Conservation (phyloP, 192 early-diverging fungal genomes). For the Entrophospora sp. region DNA sequence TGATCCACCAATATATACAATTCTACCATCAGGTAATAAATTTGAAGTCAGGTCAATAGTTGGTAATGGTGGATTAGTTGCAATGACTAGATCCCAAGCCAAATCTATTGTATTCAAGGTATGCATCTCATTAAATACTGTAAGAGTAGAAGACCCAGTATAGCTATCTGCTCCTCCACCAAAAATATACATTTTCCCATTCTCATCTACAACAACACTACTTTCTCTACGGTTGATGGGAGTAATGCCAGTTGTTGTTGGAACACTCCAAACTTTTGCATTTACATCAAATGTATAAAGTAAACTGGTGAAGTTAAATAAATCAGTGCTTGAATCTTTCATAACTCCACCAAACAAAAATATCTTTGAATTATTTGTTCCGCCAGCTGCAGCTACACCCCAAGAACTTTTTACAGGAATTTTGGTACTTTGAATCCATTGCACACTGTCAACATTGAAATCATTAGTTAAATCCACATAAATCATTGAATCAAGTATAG, state of each 20-base stretch:
- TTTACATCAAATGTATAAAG: too few relatives aligned
- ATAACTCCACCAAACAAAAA: neutral
- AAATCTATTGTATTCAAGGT: neutral
- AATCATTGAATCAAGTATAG: too few relatives aligned
- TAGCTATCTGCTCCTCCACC: neutral
- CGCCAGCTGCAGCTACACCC: neutral
- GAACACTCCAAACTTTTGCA: too few relatives aligned
- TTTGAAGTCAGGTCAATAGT: neutral
- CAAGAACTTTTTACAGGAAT: too few relatives aligned
- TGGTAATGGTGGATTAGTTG: neutral
- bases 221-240: neutral
- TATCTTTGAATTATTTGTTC: neutral
- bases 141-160: too few relatives aligned
- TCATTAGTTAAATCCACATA: too few relatives aligned
- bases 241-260: too few relatives aligned
- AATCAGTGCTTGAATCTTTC: neutral
- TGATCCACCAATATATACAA: neutral
- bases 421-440: too few relatives aligned
- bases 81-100: neutral
- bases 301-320: too few relatives aligned
- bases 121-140: neutral
- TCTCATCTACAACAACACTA: neutral
- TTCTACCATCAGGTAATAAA: neutral
- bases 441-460: too few relatives aligned
- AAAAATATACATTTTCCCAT: neutral